Conservation (phyloP, 2,329 filamentous ascomycete species). For the Talaromyces islandicus region DNA sequence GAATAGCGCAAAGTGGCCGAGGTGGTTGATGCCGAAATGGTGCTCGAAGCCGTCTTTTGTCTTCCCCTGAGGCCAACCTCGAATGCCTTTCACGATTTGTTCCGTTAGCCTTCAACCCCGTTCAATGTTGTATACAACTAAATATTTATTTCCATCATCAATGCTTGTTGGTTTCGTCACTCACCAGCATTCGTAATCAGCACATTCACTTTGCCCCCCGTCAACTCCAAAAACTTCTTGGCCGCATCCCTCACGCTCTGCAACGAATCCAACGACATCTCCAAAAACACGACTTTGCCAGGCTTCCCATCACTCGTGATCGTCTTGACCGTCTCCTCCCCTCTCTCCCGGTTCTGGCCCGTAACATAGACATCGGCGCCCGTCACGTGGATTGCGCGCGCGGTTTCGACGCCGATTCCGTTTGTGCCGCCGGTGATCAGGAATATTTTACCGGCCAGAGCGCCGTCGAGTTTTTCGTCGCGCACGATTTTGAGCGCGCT, state of each 20-base stretch:
- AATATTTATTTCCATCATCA: too few relatives aligned
- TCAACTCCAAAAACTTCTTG: constrained; percentile 1
- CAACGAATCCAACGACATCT: constrained; percentile 6
- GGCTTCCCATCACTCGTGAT: constrained; percentile 6
- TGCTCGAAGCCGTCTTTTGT: constrained; percentile 10
- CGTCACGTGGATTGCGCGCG: constrained; percentile 5
- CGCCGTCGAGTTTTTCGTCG: constrained; percentile 2
- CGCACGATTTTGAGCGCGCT: constrained; percentile 9
- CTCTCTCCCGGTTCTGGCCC: constrained; percentile 1
- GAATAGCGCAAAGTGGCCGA: constrained; percentile 9
- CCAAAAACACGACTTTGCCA: constrained; percentile 6
- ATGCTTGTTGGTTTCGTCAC: too few relatives aligned
- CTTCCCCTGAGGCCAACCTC: constrained; percentile 7
- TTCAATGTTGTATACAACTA: too few relatives aligned
- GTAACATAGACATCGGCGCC: constrained; percentile 11
- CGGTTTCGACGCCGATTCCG: constrained; percentile 7
- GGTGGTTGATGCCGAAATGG: constrained; percentile 10
- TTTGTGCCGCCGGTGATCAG: constrained; percentile 8
- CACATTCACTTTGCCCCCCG: constrained; percentile 7
- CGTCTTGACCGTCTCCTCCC: background rate
- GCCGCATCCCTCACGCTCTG: background rate
- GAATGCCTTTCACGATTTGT: background rate
- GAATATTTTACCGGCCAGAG: background rate
- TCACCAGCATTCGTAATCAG: constrained; percentile 9
- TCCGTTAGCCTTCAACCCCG: background rate